Base-by-base conservation (phyloP, 805 yeast species). In the Komagataella pastoris region DNA sequence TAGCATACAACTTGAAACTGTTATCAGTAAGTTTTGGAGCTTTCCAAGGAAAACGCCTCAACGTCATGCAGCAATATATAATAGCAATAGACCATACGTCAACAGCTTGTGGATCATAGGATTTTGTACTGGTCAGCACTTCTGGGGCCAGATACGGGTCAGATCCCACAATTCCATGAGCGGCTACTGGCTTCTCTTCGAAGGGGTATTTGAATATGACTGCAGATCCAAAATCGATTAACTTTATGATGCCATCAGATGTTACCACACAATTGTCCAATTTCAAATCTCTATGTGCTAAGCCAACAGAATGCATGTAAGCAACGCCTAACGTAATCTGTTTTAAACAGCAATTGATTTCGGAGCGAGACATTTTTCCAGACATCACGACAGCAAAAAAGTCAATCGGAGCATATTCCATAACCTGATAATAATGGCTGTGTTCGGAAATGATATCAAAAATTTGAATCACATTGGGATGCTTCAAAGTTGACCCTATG, bases 101-200 rank as follows among this genome's bases (percentile, higher is more conserved):
- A 24, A 84, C 89, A 44, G 79, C 78, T 62, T 81, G 81, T 8
- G 95, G 90, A 63, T 86, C 88, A 62, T 85, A 86, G 50, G 72
- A 69, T 30, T 75, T 74, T 2, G 75, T 69, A 2, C 71, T 62
- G 14, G 69, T 62, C 51, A 83, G 69, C 17, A 85, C 90, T 65
- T 86, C 95, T 0, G 95, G 95, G 1, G 93, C 93, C 58, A 86
- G 72, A 63, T 86, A 86, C 8, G 95, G 95, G 66, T 86, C 95
- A 14, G 88, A 81, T 10, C 95, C 95, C 52, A 85, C 90, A 54
- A 86, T 77, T 5, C 93, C 93, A 58, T 79, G 88, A 7, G 86
- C 79, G 61, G 73, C 72, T 14, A 79, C 80, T 17, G 75, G 68
- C 44, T 73, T 74, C 47, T 73, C 76, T 58, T 81, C 85, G 61